phyloP scores from a whole-genome alignment of 345 rosid genomes.

The Eucalyptus tenuipes region DNA sequence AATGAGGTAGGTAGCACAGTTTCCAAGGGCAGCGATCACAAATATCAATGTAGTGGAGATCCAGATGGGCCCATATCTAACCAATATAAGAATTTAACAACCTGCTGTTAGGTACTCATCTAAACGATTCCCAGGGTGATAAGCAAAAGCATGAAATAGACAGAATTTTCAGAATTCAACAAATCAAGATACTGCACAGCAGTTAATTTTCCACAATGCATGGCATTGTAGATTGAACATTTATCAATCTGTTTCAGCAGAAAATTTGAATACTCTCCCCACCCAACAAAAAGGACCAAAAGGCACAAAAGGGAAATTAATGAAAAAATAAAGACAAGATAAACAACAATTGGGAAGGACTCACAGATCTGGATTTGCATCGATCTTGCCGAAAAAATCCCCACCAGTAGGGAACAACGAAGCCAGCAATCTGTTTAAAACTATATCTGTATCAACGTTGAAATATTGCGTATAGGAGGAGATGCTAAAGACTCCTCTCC shows the following conservation, averaged over 20 bases:
- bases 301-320: neutral
- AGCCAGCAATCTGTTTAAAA: conserved; percentile 67
- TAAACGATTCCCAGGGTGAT: neutral
- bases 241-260: neutral
- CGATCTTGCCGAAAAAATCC: conserved; percentile 81
- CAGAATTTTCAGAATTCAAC: neutral
- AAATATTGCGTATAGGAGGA: conserved; percentile 80
- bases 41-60: conserved; percentile 84
- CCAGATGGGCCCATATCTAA: conserved; percentile 91
- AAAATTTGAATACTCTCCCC: neutral
- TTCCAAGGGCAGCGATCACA: conserved; percentile 72
- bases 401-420: conserved; percentile 64
- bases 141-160: neutral
- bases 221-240: neutral
- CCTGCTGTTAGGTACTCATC: neutral
- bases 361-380: conserved; percentile 95
- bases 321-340: neutral
- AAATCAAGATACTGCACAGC: neutral
- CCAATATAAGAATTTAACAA: neutral
- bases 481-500: conserved; percentile 77
- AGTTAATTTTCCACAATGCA: neutral
- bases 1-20: conserved; percentile 78
- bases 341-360: conserved; percentile 5
- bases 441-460: conserved; percentile 81
- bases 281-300: neutral